Base-by-base conservation (phyloP, 768 basidiomycete genomes). In the Gymnopilus junonius region DNA sequence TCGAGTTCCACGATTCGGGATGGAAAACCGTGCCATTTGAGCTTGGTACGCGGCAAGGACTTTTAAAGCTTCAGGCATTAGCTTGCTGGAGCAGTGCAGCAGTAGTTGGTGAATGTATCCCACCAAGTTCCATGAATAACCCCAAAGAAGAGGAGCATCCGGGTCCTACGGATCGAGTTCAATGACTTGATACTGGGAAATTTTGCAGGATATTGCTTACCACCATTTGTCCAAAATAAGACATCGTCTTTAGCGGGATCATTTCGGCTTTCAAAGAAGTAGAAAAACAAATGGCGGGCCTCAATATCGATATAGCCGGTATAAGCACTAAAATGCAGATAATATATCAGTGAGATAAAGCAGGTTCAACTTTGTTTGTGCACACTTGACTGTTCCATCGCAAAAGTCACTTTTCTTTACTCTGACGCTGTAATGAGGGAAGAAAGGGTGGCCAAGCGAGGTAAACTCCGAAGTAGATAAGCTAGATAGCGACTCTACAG, bases 61-160 rank as follows among this genome's bases (percentile, higher is more conserved):
- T 88, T 87, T 23, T 27, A 20, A 14, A 55, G 8, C 15, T 4
- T 23, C 15, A 20, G 34, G 61, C 27, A 48, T 61, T 50, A 62
- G 32, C 20, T 8, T 42, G 8, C 35, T 14, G 15, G 35, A 11
- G 17, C 17, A 10, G 15, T 11, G 20, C n/a, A n/a, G n/a, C n/a
- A 20, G 17, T 7, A 3, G 17, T 42, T n/a, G 4, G 6, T 12
- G 34, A 35, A 42, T 42, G 8, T n/a, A n/a, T n/a, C 40, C 5
- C 83, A 69, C 90, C 91, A 61, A 83, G 77, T 72, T 91, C 90
- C 89, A 91, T 90, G 66, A 92, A 87, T 11, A 92, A 75, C 3
- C 89, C 91, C 0, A 88, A 69, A 29, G 87, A 79, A 3, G 77
- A 74, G 1, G 76, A 77, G 65, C 83, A 76, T 51, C 77, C 78